A percentile compares a stretch with the other conserved stretches of the same genome.
These are phyloP conservation scores for Arthrobotrys pseudoclavata DNA, from an alignment of 2,329 filamentous ascomycete genomes.

Conservation along the genomic window DNA sequence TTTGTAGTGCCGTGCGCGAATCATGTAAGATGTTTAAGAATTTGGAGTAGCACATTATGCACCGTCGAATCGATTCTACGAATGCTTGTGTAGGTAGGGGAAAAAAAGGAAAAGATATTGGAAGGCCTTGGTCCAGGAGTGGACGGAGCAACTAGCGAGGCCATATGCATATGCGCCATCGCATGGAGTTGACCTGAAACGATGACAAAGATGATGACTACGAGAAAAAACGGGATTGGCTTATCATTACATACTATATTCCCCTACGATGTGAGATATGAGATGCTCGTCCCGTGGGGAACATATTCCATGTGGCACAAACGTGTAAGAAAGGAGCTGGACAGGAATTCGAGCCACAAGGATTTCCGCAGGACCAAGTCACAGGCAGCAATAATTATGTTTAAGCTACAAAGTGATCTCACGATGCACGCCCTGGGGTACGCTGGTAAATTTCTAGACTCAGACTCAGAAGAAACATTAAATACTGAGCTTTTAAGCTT, in stretches of 20 bases:
- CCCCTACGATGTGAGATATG: slow-evolving; percentile 29
- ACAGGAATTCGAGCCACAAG: slow-evolving; percentile 23
- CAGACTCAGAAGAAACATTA: background rate
- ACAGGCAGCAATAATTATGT: slow-evolving; percentile 26
- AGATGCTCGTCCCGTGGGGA: slow-evolving; percentile 34
- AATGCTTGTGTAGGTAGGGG: background rate
- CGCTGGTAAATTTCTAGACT: slow-evolving; percentile 8
- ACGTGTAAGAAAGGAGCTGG: slow-evolving; percentile 22
- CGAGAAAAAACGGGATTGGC: slow-evolving; percentile 23
- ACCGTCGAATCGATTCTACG: background rate
- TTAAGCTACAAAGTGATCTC: background rate
- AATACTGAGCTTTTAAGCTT: slow-evolving; percentile 27
- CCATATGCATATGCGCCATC: slow-evolving; percentile 6
- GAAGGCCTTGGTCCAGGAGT: background rate
- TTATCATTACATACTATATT: slow-evolving; percentile 28
- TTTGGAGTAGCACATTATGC: slow-evolving; percentile 1
- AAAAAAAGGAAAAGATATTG: background rate
- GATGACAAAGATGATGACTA: slow-evolving; percentile 51
- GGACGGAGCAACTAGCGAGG: background rate
- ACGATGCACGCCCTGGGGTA: slow-evolving; percentile 1
- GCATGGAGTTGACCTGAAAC: slow-evolving; percentile 11
- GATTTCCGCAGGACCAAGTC: slow-evolving; percentile 7
- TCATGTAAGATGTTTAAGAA: background rate
- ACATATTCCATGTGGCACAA: slow-evolving; percentile 57
- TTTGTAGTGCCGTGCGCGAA: background rate